These are phyloP conservation scores for Neocallimastix lanati DNA, from an alignment of 192 early-diverging fungal genomes.

Conservation along the genomic window DNA sequence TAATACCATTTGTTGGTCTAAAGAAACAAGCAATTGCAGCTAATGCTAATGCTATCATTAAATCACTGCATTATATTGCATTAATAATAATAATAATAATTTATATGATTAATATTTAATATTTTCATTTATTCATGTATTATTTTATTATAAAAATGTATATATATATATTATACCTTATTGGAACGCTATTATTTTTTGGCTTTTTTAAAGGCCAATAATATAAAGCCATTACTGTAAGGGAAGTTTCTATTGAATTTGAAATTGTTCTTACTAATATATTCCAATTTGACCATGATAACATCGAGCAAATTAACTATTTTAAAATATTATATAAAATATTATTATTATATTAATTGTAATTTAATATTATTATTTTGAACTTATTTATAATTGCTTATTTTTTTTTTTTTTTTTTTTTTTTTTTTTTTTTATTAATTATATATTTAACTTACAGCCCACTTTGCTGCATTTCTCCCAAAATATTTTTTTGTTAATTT, in stretches of 20 bases:
- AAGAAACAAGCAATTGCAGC: slow-evolving; percentile 70
- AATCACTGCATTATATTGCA: background rate
- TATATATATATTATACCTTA: background rate
- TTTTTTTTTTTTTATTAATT: too few species aligned
- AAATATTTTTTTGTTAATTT: slow-evolving; percentile 44
- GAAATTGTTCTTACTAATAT: slow-evolving; percentile 39
- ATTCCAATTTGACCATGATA: slow-evolving; percentile 44
- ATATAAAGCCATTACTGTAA: slow-evolving; percentile 57
- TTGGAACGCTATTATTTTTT: background rate
- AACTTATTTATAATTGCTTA: too few species aligned
- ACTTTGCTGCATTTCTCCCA: slow-evolving; percentile 31
- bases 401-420: too few species aligned
- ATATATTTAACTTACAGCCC: slow-evolving; percentile 33
- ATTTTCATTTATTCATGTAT: too few species aligned
- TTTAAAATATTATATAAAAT: slow-evolving; percentile 22
- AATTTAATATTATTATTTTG: background rate
- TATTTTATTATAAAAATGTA: slow-evolving; percentile 4
- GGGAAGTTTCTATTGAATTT: slow-evolving; percentile 54
- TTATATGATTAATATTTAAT: too few species aligned
- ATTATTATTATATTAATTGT: background rate
- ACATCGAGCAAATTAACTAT: slow-evolving; percentile 27
- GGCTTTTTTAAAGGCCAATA: slow-evolving; percentile 58
- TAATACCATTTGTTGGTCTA: slow-evolving; percentile 68
- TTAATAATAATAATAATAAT: too few species aligned
- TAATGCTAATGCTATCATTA: slow-evolving; percentile 30